Base-by-base conservation (phyloP, 2,329 filamentous ascomycete species). In the Alternaria triticina region DNA sequence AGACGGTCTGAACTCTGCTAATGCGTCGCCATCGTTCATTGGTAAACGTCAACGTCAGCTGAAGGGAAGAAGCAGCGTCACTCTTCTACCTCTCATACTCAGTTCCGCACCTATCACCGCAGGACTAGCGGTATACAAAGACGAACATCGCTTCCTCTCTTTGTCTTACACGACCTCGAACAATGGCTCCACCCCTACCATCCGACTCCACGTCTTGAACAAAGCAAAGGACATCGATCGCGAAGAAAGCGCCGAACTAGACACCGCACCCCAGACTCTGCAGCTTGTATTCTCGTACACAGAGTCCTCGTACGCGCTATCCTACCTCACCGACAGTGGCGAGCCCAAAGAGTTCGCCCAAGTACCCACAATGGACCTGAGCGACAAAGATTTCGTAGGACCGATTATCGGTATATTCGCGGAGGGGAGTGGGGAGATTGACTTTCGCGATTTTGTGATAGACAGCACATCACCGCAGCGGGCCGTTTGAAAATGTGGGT, bases 71-170 rank as follows among this genome's bases (percentile, higher is more conserved):
- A 69, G 64, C 46, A 65, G 30, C 20, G 66, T 54, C 17, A 61
- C 47, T 0, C n/a, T 55, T 17, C n/a, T 40, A 49, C 17, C 28
- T n/a, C 40, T 46, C 7, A 6, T 13, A 23, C 23, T 6, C 6
- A 27, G 20, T 13, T 15, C 12, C 3, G 43, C 54, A 9, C 9
- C 40, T 5, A 3, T 28, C 11, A 54, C 12, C 1, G 56, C 62
- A 28, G 67, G 68, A 13, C 13, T 69, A 5, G 61, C 57, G 3
- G 43, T 69, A 5, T 71, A 65, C 60, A 70, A 70, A 59, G 68
- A 71, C 43, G 68, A 71, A 33, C 60, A 69, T 27, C 66, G 67
- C n/a, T 69, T 64, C 43, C 17, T 70, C 11, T 58, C 57, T 0
- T 54, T 71, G n/a, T 65, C 44, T 1, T 49, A 54, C n/a, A 22